Evolutionary conservation across 495 filamentous ascomycete genomes (phyloP).

Genomic region (Hypoxylon trugodes): DNA sequence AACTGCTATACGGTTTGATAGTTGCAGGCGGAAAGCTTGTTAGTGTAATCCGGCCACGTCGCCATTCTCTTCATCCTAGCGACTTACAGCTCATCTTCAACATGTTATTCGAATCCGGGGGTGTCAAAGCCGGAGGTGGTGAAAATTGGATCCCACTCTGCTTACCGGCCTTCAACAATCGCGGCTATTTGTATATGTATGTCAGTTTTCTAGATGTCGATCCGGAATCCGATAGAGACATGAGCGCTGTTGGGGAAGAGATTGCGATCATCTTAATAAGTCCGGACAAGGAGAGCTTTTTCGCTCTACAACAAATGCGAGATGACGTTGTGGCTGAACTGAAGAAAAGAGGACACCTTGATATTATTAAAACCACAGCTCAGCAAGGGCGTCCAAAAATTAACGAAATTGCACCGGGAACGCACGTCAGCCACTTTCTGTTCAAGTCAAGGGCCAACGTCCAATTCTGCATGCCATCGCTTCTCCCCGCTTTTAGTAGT

Average conservation of each 20-base stretch:
- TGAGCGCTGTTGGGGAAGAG: slow-evolving; percentile 61
- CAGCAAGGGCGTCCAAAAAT: slow-evolving; percentile 70
- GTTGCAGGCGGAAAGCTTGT: slow-evolving; percentile 95
- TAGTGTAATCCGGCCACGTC: slow-evolving; percentile 90
- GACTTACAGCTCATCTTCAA: slow-evolving; percentile 98
- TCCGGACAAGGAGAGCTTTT: slow-evolving; percentile 91
- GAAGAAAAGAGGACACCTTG: slow-evolving; percentile 76
- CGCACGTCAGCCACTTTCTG: slow-evolving; percentile 85
- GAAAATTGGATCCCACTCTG: slow-evolving; percentile 99
- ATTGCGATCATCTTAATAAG: slow-evolving; percentile 94
- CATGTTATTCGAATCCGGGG: slow-evolving; percentile 96
- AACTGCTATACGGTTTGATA: slow-evolving; percentile 90
- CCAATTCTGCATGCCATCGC: slow-evolving; percentile 91
- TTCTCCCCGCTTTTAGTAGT: slow-evolving; percentile 73
- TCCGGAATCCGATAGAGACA: slow-evolving; percentile 26
- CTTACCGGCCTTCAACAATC: slow-evolving; percentile 95
- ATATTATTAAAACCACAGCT: slow-evolving; percentile 76
- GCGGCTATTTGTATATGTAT: slow-evolving; percentile 98
- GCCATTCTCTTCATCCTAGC: slow-evolving; percentile 93
- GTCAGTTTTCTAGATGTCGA: slow-evolving; percentile 84
- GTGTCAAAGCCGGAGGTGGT: slow-evolving; percentile 83
- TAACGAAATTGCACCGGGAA: slow-evolving; percentile 79
- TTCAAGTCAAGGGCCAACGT: slow-evolving; percentile 95
- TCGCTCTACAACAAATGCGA: slow-evolving; percentile 84
- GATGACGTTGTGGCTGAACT: slow-evolving; percentile 79